Evolutionary conservation across 106 monocot species (phyloP).

Genomic region (Dioscorea dumetorum): DNA sequence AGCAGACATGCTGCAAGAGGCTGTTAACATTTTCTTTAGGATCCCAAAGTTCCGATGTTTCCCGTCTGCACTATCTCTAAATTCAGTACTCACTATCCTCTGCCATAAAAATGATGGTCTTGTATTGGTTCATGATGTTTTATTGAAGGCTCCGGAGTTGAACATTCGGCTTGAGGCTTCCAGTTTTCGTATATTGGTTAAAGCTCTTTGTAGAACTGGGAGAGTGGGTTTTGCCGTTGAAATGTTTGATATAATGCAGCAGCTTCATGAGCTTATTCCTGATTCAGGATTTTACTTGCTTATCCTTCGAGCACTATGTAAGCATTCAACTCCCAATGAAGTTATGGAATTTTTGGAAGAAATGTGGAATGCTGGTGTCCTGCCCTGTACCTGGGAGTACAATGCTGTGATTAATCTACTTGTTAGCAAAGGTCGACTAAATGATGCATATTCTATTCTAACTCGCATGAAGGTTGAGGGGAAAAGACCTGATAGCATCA

Average conservation of each 20-base stretch:
- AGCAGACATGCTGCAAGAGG: slow-evolving; percentile 39
- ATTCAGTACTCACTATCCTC: slow-evolving; percentile 43
- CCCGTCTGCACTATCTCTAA: slow-evolving; percentile 43
- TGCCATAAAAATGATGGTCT: slow-evolving; percentile 40
- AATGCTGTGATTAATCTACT: slow-evolving; percentile 41
- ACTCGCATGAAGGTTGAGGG: slow-evolving; percentile 44
- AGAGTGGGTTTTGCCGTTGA: slow-evolving; percentile 37
- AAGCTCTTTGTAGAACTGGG: slow-evolving; percentile 46
- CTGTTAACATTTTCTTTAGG: slow-evolving; percentile 46
- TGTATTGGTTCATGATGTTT: slow-evolving; percentile 37
- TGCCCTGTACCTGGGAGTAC: slow-evolving; percentile 31
- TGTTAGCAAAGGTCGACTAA: slow-evolving; percentile 37
- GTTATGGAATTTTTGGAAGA: slow-evolving; percentile 35
- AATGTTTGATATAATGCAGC: slow-evolving; percentile 36
- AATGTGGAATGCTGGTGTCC: slow-evolving; percentile 38
- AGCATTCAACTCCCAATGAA: slow-evolving; percentile 5
- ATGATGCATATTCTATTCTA: slow-evolving; percentile 47
- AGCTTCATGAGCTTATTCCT: slow-evolving; percentile 27
- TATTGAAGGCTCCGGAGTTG: slow-evolving; percentile 36
- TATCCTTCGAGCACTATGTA: slow-evolving; percentile 36
- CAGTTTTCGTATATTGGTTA: slow-evolving; percentile 46
- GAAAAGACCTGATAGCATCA: slow-evolving; percentile 22
- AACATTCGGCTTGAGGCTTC: slow-evolving; percentile 39
- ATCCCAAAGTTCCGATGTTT: slow-evolving; percentile 55
- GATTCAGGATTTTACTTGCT: slow-evolving; percentile 40